Evolutionary conservation across 805 yeast genomes (phyloP).

Genomic region (Metschnikowia santaceciliae): DNA sequence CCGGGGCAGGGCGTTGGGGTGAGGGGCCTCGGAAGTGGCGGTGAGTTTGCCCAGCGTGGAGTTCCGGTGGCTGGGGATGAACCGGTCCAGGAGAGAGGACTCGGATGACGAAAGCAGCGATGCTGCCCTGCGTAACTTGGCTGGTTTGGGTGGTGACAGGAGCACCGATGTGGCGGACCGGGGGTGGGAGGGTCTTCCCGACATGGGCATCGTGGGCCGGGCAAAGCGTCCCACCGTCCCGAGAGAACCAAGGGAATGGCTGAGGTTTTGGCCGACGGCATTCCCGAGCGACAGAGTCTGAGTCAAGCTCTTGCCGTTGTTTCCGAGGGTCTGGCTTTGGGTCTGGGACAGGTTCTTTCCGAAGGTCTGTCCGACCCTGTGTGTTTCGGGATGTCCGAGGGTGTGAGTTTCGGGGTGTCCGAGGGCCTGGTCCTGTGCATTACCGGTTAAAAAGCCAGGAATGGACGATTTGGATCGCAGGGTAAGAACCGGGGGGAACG

Average conservation of each 20-base stretch:
- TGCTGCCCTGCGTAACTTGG: slow-evolving; percentile 17
- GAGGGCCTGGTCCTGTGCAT: not conserved
- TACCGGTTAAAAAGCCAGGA: slow-evolving; percentile 9
- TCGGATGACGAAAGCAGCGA: slow-evolving; percentile 14
- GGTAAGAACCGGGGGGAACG: slow-evolving; percentile 10
- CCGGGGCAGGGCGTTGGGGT: slow-evolving; percentile 48
- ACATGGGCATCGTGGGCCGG: slow-evolving; percentile 10
- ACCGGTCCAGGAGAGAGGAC: slow-evolving; percentile 29
- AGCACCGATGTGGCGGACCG: slow-evolving; percentile 11
- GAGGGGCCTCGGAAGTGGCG: slow-evolving; percentile 29
- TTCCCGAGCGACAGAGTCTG: too few species aligned
- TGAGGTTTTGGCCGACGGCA: not conserved
- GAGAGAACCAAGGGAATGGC: not conserved
- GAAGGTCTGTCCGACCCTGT: not conserved
- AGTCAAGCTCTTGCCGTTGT: too few species aligned
- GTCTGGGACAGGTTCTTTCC: not conserved
- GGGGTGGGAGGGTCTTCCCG: slow-evolving; percentile 8
- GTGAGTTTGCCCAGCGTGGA: slow-evolving; percentile 37
- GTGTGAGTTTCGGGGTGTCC: too few species aligned
- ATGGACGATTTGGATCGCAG: slow-evolving; percentile 15
- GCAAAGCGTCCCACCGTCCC: not conserved
- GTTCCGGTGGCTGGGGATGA: slow-evolving; percentile 42
- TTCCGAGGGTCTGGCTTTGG: too few species aligned
- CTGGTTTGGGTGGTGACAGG: slow-evolving; percentile 19
- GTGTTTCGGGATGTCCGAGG: not conserved